Conservation (phyloP, 202 grass and related monocot genomes). For the Digitaria exilis region DNA sequence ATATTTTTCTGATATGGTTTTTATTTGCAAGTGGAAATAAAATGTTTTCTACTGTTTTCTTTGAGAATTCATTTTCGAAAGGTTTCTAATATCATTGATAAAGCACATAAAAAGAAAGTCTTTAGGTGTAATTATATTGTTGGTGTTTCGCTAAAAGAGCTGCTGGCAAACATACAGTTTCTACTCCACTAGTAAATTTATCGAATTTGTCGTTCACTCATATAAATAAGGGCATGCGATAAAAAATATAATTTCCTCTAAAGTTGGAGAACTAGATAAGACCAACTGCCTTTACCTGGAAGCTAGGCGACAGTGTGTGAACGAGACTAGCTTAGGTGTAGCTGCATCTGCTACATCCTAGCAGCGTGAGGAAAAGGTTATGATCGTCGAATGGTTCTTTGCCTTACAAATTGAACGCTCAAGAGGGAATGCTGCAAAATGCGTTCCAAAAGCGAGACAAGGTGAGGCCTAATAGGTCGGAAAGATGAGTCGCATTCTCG, state of each 20-base stretch:
- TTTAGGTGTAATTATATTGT: background rate
- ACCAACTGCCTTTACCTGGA: background rate
- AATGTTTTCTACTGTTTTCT: no score
- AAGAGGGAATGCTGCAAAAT: conserved; percentile 48
- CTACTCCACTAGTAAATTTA: background rate
- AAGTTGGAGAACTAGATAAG: background rate
- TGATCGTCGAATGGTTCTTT: conserved; percentile 9
- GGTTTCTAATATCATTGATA: background rate
- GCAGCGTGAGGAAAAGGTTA: conserved; percentile 22
- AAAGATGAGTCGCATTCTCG: background rate
- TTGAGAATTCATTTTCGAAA: background rate
- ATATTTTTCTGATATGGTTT: background rate
- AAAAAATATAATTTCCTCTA: background rate
- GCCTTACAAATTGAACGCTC: background rate
- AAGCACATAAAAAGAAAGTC: background rate
- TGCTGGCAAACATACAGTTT: no score
- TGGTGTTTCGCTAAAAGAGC: background rate
- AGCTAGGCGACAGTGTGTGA: conserved; percentile 18
- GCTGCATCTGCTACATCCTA: background rate
- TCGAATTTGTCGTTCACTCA: background rate
- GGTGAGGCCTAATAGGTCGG: conserved; percentile 6
- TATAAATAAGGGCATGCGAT: background rate
- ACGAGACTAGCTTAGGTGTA: conserved; percentile 25
- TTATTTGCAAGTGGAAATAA: background rate
- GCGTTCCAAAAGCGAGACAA: conserved; percentile 51